Conservation (phyloP, 2,329 filamentous ascomycete genomes). For the Golovinomyces cichoracearum region DNA sequence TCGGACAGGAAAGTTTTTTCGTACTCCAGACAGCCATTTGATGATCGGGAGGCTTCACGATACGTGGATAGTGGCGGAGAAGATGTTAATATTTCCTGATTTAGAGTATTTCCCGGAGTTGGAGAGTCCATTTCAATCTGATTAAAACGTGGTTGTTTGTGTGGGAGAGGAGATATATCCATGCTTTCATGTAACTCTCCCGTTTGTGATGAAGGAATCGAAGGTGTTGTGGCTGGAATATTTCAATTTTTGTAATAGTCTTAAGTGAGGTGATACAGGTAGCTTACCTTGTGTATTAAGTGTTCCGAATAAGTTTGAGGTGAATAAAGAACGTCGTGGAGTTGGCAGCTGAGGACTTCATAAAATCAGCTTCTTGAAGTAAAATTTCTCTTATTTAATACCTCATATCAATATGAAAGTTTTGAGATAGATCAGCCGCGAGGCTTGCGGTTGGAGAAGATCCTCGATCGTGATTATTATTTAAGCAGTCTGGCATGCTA, state of each 20-base stretch:
- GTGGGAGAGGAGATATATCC: conserved; percentile 81
- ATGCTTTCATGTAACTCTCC: conserved; percentile 47
- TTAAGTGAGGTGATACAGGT: conserved; percentile 12
- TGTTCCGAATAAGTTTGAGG: conserved; percentile 34
- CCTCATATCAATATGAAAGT: conserved; percentile 92
- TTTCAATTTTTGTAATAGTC: conserved; percentile 5
- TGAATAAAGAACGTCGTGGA: conserved; percentile 64
- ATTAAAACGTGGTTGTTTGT: conserved; percentile 46
- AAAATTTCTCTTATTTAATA: conserved; percentile 19
- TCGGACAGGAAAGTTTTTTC: conserved; percentile 14
- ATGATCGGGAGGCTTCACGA: conserved; percentile 24
- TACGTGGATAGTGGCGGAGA: conserved; percentile 25
- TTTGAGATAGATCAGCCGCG: conserved; percentile 83
- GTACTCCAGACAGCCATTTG: conserved; percentile 25
- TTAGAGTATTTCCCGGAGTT: conserved; percentile 27
- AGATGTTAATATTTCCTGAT: conserved; percentile 24
- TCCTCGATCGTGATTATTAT: conserved; percentile 46
- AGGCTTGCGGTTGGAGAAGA: conserved; percentile 80
- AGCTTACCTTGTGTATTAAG: conserved; percentile 18
- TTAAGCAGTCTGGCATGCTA: conserved; percentile 54
- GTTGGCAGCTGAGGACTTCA: conserved; percentile 56
- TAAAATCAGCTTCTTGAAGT: conserved; percentile 1
- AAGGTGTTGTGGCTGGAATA: conserved; percentile 55
- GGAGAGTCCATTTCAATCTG: conserved; percentile 48
- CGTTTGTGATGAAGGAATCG: conserved; percentile 62